Conservation (phyloP, 352 stramenopile species). For the Pythium oligandrum region DNA sequence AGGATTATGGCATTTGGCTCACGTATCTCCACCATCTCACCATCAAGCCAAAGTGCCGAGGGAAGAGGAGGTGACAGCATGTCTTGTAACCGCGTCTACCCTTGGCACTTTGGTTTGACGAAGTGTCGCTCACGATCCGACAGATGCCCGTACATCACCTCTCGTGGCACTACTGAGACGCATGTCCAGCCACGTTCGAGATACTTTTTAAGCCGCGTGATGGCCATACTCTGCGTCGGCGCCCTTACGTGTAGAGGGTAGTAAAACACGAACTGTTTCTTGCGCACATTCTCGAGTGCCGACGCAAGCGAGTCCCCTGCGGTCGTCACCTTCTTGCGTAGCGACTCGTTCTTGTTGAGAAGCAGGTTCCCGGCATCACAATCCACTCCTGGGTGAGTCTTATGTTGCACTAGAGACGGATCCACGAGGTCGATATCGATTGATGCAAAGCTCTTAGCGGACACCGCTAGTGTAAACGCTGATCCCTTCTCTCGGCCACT, state of each 20-base stretch:
- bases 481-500: constrained; percentile 13
- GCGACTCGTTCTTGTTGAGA: constrained; percentile 4
- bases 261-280: constrained; percentile 20
- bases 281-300: constrained; percentile 5
- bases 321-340: constrained; percentile 16
- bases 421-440: constrained; percentile 24
- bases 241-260: constrained; percentile 6
- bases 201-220: constrained; percentile 18
- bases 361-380: constrained; percentile 21
- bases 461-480: constrained; percentile 6
- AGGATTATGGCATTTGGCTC: too few species aligned
- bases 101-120: too few species aligned
- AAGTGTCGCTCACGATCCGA: too few species aligned
- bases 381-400: constrained; percentile 13
- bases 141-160: too few species aligned
- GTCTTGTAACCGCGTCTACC: too few species aligned
- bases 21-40: too few species aligned
- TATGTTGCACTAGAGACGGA: neutral
- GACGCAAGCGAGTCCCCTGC: constrained; percentile 8
- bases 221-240: constrained; percentile 2
- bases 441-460: neutral
- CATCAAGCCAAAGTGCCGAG: too few species aligned
- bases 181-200: constrained; percentile 23
- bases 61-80: too few species aligned
- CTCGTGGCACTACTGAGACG: constrained; percentile 3